Evolutionary conservation across 306 rosid species (phyloP), one percentile per base, ranked within the genome.

Genomic region (Quercus gilva): DNA sequence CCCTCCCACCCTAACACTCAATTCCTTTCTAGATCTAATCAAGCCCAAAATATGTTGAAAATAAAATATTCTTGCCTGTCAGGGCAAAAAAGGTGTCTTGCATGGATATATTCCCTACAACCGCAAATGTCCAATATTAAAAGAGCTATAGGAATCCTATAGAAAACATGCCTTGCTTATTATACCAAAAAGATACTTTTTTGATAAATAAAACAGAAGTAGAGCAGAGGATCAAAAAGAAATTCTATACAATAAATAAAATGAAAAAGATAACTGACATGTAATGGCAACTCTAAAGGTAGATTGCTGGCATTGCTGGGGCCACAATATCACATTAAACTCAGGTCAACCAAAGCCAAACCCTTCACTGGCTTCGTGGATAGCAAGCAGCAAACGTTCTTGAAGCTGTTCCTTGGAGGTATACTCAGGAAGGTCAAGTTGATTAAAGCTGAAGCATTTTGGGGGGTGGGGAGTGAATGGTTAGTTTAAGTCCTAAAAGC

Each of bases 301-400:
- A 76, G 78, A 76, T 81, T 80, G 82, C 85, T 53, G 37, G 80
- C 61, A 61, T 77, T 19, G 78, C 85, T 74, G 86, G 80, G 79
- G 79, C 60, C 55, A 82, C 78, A 82, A 69, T 55, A 69, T 83
- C 74, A 20, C 75, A 29, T 43, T 74, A 29, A 60, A 28, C 31
- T 20, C 64, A 10, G 37, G 71, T 89, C 69, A 96, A 64, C 99
- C 99, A 74, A 96, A 96, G 78, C 99, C 99, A 73, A 96, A 96
- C 77, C 99, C 99, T 91, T 96, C 99, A 69, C 97, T 96, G 43
- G 87, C 99, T 80, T 96, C 99, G 57, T 96, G 99, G 74, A 93
- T 93, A 81, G 99, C 99, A 71, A 96, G 99, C 77, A 96, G 83
- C 89, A 96, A 77, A 18, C 99, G 96, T 80, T 96, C 98, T 80